Base-by-base conservation (phyloP, 352 stramenopile genomes). In the Elongisporangium anandrum region DNA sequence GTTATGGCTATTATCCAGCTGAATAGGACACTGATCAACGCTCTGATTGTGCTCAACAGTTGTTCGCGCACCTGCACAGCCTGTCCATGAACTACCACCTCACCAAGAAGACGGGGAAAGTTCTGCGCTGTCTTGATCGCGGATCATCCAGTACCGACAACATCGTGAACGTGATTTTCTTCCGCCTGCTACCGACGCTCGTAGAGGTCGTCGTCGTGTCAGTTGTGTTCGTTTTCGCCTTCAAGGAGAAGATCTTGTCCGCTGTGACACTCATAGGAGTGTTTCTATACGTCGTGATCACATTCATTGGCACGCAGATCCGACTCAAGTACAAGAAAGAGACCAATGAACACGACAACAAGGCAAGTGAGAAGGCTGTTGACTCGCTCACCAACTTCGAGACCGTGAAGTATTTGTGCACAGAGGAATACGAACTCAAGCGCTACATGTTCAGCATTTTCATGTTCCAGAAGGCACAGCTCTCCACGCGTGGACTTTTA, bases 331-430 rank as follows among this genome's bases (percentile, higher is more conserved):
- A 98, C 69, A 94, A 98, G 56, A 98, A 97, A 51, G 70, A 90
- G 59, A 96, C 87, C 1, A 97, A 97, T 61, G 75, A 95, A 47
- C 86, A 98, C 69, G 96, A 99, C 68, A 99, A 99, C 77, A 86
- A 98, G 56, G 97, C 87, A 49, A 96, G 98, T 63, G 96, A 99
- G 61, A 96, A 95, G 52, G 83, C 91, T 2, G 97, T 97, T 2
- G 97, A 99, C 68, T 97, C 81, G n/a, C 75, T 99, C n/a, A 85
- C 97, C 16, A 98, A 99, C 62, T 99, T 98, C 64, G 96, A 99
- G 71, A 98, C 93, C 0, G 95, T 99, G 60, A 99, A 99, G 69
- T 97, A 98, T 62, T 98, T 98, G 60, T 97, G 91, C 38, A 95
- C 87, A 1, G 96, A 98, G 70, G 75, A 92, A 24, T 98, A 97